phyloP scores from a whole-genome alignment of 108 stramenopile genomes.

The Parmales sp. region DNA sequence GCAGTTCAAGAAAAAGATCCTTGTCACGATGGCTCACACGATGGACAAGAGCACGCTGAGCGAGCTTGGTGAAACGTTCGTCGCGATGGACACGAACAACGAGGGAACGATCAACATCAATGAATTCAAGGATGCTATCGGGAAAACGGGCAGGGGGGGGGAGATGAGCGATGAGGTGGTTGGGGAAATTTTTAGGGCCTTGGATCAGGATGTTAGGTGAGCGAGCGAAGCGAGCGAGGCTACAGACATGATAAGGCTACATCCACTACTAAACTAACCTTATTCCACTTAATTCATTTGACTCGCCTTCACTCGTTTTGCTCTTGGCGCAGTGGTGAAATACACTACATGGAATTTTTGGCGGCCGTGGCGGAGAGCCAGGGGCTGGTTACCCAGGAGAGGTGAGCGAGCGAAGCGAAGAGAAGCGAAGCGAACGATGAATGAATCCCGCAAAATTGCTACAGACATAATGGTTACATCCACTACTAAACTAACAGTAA shows the following conservation, averaged over 20 bases:
- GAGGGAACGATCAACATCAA: slow-evolving; percentile 47
- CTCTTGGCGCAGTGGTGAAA: slow-evolving; percentile 48
- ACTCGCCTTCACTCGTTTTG: not conserved
- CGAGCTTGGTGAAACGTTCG: not conserved
- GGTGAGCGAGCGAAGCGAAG: too few relatives aligned
- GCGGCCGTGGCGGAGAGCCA: slow-evolving; percentile 57
- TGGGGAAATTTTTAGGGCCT: slow-evolving; percentile 41
- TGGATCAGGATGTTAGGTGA: slow-evolving; percentile 45
- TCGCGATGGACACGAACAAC: slow-evolving; percentile 43
- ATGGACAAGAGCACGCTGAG: slow-evolving; percentile 30
- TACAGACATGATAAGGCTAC: not conserved
- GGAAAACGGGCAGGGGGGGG: slow-evolving; percentile 19
- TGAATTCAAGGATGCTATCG: slow-evolving; percentile 40
- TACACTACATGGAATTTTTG: slow-evolving; percentile 61
- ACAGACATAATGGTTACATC: too few relatives aligned
- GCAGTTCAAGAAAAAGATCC: slow-evolving; percentile 40
- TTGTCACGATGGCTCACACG: slow-evolving; percentile 49
- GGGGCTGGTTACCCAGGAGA: slow-evolving; percentile 50
- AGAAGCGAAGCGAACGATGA: too few relatives aligned
- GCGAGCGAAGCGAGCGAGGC: too few relatives aligned
- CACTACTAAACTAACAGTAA: too few relatives aligned
- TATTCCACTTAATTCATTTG: not conserved
- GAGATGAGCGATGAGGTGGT: slow-evolving; percentile 39
- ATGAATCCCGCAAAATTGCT: too few relatives aligned
- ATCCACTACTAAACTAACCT: not conserved